Conservation (phyloP, 768 basidiomycete genomes). For the Lentinula guzmanii region DNA sequence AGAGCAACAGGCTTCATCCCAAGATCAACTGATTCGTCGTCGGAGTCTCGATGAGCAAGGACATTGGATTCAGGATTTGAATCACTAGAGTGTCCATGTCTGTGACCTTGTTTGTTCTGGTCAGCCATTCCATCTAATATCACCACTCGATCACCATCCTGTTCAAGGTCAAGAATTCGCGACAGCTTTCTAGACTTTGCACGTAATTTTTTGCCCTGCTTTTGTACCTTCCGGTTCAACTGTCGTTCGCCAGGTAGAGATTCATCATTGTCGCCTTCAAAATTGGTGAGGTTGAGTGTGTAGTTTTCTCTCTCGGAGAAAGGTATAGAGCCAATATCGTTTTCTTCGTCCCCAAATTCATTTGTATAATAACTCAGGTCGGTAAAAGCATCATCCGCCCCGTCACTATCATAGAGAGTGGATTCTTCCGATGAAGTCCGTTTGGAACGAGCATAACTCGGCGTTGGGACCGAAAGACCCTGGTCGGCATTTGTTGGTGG, state of each 20-base stretch:
- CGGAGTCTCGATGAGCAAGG: not conserved
- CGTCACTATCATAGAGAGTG: conserved; percentile 1
- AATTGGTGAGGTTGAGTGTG: conserved; percentile 66
- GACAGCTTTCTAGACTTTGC: conserved; percentile 30
- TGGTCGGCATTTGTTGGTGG: not conserved
- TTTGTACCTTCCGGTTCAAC: conserved; percentile 46
- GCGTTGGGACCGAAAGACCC: not conserved
- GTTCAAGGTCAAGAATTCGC: not conserved
- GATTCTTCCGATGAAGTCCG: not conserved
- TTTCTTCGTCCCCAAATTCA: conserved; percentile 25
- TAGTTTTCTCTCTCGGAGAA: conserved; percentile 37
- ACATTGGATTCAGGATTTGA: not conserved
- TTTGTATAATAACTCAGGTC: conserved; percentile 39
- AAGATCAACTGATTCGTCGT: not conserved
- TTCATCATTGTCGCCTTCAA: conserved; percentile 68
- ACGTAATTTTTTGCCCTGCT: conserved; percentile 58
- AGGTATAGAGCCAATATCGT: conserved; percentile 20
- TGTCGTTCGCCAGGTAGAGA: conserved; percentile 49
- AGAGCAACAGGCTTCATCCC: not conserved
- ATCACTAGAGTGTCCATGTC: not conserved
- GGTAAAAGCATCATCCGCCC: conserved; percentile 6
- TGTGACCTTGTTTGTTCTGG: not conserved
- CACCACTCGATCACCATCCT: not conserved
- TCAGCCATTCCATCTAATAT: not conserved
- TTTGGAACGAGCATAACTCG: not conserved